Conservation (phyloP, 129 eudicot genomes). For the Helianthus annuus region DNA sequence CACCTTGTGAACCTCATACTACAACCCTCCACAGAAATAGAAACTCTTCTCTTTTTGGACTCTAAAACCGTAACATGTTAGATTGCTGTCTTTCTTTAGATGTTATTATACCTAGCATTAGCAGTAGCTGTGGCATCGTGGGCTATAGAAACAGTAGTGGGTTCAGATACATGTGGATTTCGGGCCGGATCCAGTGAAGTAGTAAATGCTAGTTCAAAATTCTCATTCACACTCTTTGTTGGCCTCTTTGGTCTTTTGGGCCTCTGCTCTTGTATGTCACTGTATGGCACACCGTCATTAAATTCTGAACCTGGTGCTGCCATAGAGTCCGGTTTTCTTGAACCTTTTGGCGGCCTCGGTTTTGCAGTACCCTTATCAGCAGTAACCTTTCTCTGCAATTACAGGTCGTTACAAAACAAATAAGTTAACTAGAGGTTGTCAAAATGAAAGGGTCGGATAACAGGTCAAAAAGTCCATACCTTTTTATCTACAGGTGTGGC, state of each 20-base stretch:
- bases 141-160: conserved; percentile 5
- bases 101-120: conserved; percentile 8
- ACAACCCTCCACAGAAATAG: conserved; percentile 10
- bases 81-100: not conserved
- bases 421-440: not conserved
- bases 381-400: conserved; percentile 27
- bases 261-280: conserved; percentile 34
- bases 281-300: conserved; percentile 32
- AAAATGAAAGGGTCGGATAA: conserved; percentile 4
- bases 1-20: conserved; percentile 6
- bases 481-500: conserved; percentile 41
- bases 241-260: conserved; percentile 84
- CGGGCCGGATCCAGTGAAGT: conserved; percentile 24
- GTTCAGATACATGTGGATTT: conserved; percentile 8
- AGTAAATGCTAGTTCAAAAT: conserved; percentile 69
- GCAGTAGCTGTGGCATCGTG: conserved; percentile 1
- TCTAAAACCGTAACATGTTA: not conserved
- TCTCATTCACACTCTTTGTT: conserved; percentile 83
- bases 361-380: conserved; percentile 23
- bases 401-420: not conserved
- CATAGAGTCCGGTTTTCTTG: conserved; percentile 36
- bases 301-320: conserved; percentile 23
- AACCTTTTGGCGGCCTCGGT: conserved; percentile 47
- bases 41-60: not conserved
- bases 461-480: conserved; percentile 34